Evolutionary conservation across 2,329 filamentous ascomycete species (phyloP), one percentile per base, ranked within the genome.

Genomic region (Colletotrichum sp.): DNA sequence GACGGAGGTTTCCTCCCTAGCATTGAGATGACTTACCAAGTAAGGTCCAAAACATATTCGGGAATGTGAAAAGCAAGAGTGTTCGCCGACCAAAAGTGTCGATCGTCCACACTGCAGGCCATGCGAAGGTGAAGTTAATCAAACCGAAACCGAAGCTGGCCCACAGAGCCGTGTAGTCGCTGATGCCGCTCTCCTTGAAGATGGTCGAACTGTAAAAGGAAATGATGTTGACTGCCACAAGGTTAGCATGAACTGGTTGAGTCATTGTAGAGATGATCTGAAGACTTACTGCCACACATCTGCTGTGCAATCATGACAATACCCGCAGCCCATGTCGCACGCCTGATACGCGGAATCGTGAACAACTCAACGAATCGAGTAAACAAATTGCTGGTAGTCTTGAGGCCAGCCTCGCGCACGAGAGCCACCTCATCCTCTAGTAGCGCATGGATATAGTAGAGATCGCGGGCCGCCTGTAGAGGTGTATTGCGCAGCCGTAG

Each of bases 271-370:
- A 16, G 21, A 13, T 2, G 12, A 6, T 21, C 9, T 24, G 6
- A 21, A 8, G 28, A 79, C 80, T 79, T 82, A 79, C 80, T 88
- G 55, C 90, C 91, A 75, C 90, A 92, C 85, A 93, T 89, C 80
- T 93, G 91, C 79, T 93, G 91, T 0, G 85, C 86, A 78, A 92
- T 91, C 92, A 95, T 95, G 78, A 94, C 92, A 1, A 90, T 90
- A 77, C 90, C 91, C 0, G 93, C 92, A 2, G 93, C 93, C 68
- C 92, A 87, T 1, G 92, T 94, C 1, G 93, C 94, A 55, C 91
- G 87, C 7, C 91, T 85, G 9, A 91, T 85, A 38, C 91, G 86
- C 1, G 91, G 88, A 65, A 93, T 87, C 2, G 89, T 91, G 77
- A 93, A 91, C 2, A 91, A 83, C 78, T 93, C 89, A 24, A 88